These are phyloP conservation scores for Galerina marginata DNA, from an alignment of 768 basidiomycete species.

Conservation along the genomic window DNA sequence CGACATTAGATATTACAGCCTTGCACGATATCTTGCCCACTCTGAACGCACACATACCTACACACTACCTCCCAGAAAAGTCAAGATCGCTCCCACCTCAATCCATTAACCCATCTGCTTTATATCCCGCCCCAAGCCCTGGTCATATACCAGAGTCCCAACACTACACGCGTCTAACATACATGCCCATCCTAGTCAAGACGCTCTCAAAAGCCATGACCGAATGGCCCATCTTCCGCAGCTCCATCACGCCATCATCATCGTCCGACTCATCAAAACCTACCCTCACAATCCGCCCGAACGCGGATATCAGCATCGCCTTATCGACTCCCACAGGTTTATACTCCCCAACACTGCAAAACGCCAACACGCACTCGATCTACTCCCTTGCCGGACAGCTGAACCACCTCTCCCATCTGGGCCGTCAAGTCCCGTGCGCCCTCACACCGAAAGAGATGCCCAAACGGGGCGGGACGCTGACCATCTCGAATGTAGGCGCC, in stretches of 20 bases:
- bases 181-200: conserved; percentile 85
- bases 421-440: conserved; percentile 68
- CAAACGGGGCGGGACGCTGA: conserved; percentile 76
- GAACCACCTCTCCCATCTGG: conserved; percentile 64
- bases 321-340: conserved; percentile 83
- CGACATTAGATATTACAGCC: conserved; percentile 75
- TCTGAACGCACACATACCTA: conserved; percentile 74
- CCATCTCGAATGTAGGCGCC: conserved; percentile 82
- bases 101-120: conserved; percentile 43
- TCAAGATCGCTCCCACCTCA: conserved; percentile 25
- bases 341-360: conserved; percentile 76
- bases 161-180: conserved; percentile 72
- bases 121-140: conserved; percentile 44
- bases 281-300: conserved; percentile 72
- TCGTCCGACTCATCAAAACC: conserved; percentile 50
- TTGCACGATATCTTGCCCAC: conserved; percentile 65
- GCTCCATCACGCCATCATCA: conserved; percentile 62
- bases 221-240: conserved; percentile 84
- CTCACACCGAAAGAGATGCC: conserved; percentile 76
- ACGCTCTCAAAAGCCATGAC: conserved; percentile 80
- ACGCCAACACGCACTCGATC: conserved; percentile 58
- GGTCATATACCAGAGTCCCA: conserved; percentile 53
- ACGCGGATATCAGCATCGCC: conserved; percentile 77
- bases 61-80: conserved; percentile 45
- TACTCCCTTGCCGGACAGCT: conserved; percentile 68